Base-by-base conservation (phyloP, 768 basidiomycete genomes). In the Vararia minispora region DNA sequence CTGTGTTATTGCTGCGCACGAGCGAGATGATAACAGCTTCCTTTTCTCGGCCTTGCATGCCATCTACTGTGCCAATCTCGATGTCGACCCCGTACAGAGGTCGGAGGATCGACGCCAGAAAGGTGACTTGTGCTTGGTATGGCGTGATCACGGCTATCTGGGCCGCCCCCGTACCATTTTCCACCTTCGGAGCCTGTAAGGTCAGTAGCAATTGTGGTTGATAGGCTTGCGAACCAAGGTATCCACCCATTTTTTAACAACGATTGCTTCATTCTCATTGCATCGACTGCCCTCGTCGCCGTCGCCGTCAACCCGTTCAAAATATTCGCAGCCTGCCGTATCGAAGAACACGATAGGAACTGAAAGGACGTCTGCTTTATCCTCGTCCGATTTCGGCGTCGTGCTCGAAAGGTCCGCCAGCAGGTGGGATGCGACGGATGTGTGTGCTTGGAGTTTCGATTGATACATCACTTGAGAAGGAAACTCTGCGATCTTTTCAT, bases 21-120 rank as follows among this genome's bases (percentile, higher is more conserved):
- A 99, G 72, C 47, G 77, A 87, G 37, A 99, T 85, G 17, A 98
- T 74, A 27, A 98, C 76, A 0, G 90, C 90, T 38, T 98, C 89
- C 48, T 89, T 89, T 57, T 99, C 94, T 34, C 95, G 74, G 0
- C 94, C 94, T 63, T 99, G 95, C 79, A 97, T 86, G 0, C 91
- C 90, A 53, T 98, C 95, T 1, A 98, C 91, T 0, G 84, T 88
- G 1, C 92, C 95, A 30, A 95, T 88, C 48, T 97, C 91, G 1
- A 98, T 69, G 18, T 63, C 62, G 0, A 65, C 56, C 0, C 82
- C 83, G 49, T 84, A 69, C n/a, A 62, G 54, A 0, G 81, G 76
- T 17, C 82, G 75, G 14, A 99, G 62, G 29, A 89, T 62, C 0
- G 81, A 77, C 0, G 86, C 74, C 27, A 98, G 65, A 1, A 91